Percentiles rank a stretch among this genome's conserved stretches.
phyloP scores from a whole-genome alignment of 345 rosid species.

The Eucalyptus decipiens region DNA sequence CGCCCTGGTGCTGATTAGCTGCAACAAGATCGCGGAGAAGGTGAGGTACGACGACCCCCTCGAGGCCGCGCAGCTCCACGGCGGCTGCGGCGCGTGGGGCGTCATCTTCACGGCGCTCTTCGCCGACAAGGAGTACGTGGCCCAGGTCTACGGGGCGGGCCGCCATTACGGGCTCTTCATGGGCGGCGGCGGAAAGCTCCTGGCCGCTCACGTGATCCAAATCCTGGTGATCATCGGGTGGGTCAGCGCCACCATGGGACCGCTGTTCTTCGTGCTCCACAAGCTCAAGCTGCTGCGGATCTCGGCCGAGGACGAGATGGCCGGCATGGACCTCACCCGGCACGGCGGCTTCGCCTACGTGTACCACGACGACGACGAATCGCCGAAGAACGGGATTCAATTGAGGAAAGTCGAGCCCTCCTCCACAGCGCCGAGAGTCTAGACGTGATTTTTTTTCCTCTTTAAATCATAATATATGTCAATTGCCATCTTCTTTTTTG shows the following conservation, averaged over 20 bases:
- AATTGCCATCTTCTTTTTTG: neutral
- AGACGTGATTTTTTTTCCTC: neutral
- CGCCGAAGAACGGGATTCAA: constrained; percentile 9
- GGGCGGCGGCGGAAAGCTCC: constrained; percentile 83
- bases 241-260: constrained; percentile 87
- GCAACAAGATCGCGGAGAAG: constrained; percentile 63
- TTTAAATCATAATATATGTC: neutral
- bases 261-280: constrained; percentile 46
- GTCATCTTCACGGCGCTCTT: constrained; percentile 73
- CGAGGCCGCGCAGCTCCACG: constrained; percentile 82
- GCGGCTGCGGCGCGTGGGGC: constrained; percentile 95
- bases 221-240: constrained; percentile 60
- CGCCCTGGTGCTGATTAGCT: constrained; percentile 55
- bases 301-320: constrained; percentile 65
- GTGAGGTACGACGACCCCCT: constrained; percentile 60
- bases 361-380: constrained; percentile 57
- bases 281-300: constrained; percentile 54
- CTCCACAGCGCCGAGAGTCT: neutral
- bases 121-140: constrained; percentile 40
- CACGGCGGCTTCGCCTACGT: constrained; percentile 90
- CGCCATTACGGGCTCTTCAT: constrained; percentile 59
- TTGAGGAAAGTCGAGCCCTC: constrained; percentile 25
- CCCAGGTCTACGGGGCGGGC: constrained; percentile 35
- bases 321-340: constrained; percentile 77
- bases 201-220: constrained; percentile 75